Percentiles rank a stretch among this genome's conserved stretches.
phyloP scores from a whole-genome alignment of 495 filamentous ascomycete genomes.

The Usnea hakonensis region DNA sequence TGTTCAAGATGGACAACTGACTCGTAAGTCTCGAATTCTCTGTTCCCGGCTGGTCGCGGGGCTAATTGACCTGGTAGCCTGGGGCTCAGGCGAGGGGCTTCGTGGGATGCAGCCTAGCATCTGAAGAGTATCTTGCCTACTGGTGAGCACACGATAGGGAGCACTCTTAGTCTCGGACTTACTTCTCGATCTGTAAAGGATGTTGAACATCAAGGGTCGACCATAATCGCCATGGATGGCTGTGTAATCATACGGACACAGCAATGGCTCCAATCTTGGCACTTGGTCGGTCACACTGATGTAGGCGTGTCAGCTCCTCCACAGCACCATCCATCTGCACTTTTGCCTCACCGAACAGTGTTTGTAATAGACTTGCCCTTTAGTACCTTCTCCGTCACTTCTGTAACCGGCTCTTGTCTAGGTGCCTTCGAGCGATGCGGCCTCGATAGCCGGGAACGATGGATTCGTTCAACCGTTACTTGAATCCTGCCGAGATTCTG shows the following conservation, averaged over 20 bases:
- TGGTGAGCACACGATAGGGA: not conserved
- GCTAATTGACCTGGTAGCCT: not conserved
- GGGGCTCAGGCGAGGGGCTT: slow-evolving; percentile 17
- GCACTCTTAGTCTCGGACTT: not conserved
- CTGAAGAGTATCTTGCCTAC: slow-evolving; percentile 17
- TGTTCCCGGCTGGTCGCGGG: not conserved
- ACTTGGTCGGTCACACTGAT: not conserved
- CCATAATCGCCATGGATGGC: slow-evolving; percentile 4
- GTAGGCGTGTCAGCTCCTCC: not conserved
- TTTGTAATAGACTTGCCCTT: slow-evolving; percentile 22
- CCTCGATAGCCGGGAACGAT: not conserved
- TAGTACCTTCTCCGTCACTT: slow-evolving; percentile 18
- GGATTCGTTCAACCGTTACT: not conserved
- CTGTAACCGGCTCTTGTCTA: not conserved
- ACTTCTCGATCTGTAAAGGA: slow-evolving; percentile 22
- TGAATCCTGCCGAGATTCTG: slow-evolving; percentile 6
- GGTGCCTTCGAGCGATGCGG: not conserved
- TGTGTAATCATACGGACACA: not conserved
- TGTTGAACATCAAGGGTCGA: not conserved
- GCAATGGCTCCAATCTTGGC: not conserved
- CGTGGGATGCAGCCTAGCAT: slow-evolving; percentile 24
- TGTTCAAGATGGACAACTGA: not conserved
- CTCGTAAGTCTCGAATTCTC: slow-evolving; percentile 7
- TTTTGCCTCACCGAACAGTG: slow-evolving; percentile 10
- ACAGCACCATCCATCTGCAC: not conserved